Conservation (phyloP, 2,329 filamentous ascomycete species). For the Sphaerostilbella broomeana region DNA sequence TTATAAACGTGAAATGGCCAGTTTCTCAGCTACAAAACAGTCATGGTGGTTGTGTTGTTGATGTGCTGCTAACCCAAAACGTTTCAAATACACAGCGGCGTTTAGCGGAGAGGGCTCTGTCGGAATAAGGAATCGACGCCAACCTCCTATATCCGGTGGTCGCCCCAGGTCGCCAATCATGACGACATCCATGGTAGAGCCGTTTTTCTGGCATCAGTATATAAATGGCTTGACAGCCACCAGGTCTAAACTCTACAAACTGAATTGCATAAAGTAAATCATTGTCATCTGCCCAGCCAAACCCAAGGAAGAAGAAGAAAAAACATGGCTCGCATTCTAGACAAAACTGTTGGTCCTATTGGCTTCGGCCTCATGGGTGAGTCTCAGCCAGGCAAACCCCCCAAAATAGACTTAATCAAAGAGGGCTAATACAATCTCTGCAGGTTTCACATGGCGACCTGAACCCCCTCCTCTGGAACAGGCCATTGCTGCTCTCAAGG, state of each 20-base stretch:
- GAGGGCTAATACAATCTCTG: neutral
- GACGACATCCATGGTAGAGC: no score
- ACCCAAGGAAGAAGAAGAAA: neutral
- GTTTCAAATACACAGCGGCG: no score
- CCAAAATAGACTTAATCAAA: neutral
- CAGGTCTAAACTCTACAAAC: neutral
- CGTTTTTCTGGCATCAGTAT: neutral
- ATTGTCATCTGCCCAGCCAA: no score
- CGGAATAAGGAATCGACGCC: no score
- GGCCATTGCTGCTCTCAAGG: constrained; percentile 49
- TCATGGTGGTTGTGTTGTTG: no score
- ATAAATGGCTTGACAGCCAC: neutral
- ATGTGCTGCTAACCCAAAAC: no score
- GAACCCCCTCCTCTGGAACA: constrained; percentile 37
- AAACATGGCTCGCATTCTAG: constrained; percentile 26
- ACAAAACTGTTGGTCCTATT: constrained; percentile 40
- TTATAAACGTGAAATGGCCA: no score
- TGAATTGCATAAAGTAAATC: no score
- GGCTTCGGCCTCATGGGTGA: constrained; percentile 52
- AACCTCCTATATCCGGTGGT: no score
- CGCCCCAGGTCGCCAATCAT: no score
- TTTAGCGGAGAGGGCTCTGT: no score
- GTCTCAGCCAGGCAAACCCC: constrained; percentile 16
- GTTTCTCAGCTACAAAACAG: no score
- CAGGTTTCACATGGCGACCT: constrained; percentile 39